phyloP scores from a whole-genome alignment of 306 rosid species.

The Carpinus viminea region DNA sequence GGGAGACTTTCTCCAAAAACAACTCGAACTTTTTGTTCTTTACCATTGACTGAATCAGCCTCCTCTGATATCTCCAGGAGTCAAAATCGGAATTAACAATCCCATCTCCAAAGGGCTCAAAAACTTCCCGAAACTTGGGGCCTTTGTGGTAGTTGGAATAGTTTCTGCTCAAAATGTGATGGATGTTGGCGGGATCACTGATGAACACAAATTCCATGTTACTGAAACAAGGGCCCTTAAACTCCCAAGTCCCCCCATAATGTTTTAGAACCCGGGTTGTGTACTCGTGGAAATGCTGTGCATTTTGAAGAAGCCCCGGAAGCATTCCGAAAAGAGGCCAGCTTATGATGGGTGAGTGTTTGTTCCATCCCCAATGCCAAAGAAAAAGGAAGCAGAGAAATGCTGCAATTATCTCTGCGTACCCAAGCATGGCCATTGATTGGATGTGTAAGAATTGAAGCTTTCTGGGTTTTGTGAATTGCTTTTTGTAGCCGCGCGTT shows the following conservation, averaged over 20 bases:
- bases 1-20: conserved; percentile 4
- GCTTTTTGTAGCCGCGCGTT: too few relatives aligned
- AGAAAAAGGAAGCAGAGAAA: background rate
- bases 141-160: conserved; percentile 33
- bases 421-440: conserved; percentile 10
- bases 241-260: conserved; percentile 12
- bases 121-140: conserved; percentile 25
- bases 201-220: conserved; percentile 12
- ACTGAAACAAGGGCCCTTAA: conserved; percentile 31
- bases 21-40: background rate
- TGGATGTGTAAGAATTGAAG: too few relatives aligned
- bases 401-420: background rate
- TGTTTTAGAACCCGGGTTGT: background rate
- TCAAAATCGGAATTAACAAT: conserved; percentile 30
- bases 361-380: conserved; percentile 2
- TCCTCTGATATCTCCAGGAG: conserved; percentile 32
- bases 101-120: conserved; percentile 45
- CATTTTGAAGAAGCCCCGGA: conserved; percentile 6
- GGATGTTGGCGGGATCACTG: conserved; percentile 30
- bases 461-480: too few relatives aligned
- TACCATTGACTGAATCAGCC: conserved; percentile 15
- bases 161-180: conserved; percentile 25
- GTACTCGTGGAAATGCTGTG: conserved; percentile 1
- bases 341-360: background rate
- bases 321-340: conserved; percentile 21